phyloP scores from a whole-genome alignment of 768 basidiomycete genomes.

The Sarcodon aspratus region DNA sequence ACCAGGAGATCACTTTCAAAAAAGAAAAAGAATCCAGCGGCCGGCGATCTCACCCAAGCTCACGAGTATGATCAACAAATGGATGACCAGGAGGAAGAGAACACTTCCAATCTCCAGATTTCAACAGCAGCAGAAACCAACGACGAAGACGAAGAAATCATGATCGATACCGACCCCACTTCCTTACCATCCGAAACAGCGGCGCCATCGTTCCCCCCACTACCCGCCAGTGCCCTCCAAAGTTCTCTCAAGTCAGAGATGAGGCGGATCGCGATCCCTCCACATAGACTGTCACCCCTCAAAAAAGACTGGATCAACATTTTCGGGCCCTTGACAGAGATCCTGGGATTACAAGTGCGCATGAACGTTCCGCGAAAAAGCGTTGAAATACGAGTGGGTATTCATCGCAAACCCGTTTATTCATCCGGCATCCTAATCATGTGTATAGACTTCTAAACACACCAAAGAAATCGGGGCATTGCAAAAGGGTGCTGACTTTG shows the following conservation, averaged over 20 bases:
- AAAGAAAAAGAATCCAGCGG: slow-evolving; percentile 17
- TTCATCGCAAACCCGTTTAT: neutral
- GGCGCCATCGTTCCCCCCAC: slow-evolving; percentile 60
- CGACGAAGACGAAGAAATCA: slow-evolving; percentile 39
- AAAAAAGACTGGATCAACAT: slow-evolving; percentile 96
- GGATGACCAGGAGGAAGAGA: neutral
- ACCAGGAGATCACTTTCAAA: slow-evolving; percentile 32
- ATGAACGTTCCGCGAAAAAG: slow-evolving; percentile 89
- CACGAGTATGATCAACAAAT: neutral
- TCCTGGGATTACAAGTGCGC: slow-evolving; percentile 87
- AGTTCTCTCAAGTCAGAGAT: slow-evolving; percentile 67
- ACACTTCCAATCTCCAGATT: slow-evolving; percentile 52
- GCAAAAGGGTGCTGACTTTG: slow-evolving; percentile 95
- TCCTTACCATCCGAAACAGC: slow-evolving; percentile 16
- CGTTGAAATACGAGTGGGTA: slow-evolving; percentile 84
- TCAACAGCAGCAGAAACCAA: slow-evolving; percentile 25
- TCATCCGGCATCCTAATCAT: neutral
- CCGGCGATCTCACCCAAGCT: slow-evolving; percentile 3
- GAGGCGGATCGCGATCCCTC: slow-evolving; percentile 86
- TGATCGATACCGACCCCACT: slow-evolving; percentile 43
- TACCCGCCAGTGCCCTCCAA: slow-evolving; percentile 46
- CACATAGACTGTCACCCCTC: slow-evolving; percentile 94
- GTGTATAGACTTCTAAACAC: slow-evolving; percentile 76
- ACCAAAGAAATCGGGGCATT: slow-evolving; percentile 89
- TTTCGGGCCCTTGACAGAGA: slow-evolving; percentile 92